phyloP scores from a whole-genome alignment of 352 stramenopile species.

The Phytophthora pluvialis region DNA sequence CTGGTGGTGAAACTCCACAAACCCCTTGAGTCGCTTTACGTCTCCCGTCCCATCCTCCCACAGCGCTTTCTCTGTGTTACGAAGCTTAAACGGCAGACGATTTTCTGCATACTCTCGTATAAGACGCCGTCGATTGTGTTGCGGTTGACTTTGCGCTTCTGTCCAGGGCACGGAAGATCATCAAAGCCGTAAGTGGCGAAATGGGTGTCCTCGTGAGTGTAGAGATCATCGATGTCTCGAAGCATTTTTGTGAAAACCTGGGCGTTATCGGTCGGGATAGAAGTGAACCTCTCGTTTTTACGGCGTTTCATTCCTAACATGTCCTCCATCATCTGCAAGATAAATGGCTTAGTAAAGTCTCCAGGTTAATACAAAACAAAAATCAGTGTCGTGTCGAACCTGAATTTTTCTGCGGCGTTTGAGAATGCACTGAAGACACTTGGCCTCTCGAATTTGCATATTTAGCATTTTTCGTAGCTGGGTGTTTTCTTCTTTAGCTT shows the following conservation, averaged over 20 bases:
- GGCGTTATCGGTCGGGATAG: background rate
- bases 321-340: constrained; percentile 22
- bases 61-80: constrained; percentile 1
- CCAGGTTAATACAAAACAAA: too few species aligned
- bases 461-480: constrained; percentile 28
- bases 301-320: constrained; percentile 20
- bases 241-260: constrained; percentile 29
- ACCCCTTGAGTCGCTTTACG: background rate
- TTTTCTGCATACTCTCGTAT: constrained; percentile 26
- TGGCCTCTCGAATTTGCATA: constrained; percentile 31
- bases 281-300: background rate
- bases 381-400: too few species aligned
- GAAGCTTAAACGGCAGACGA: constrained; percentile 26
- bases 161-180: constrained; percentile 25
- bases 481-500: constrained; percentile 35
- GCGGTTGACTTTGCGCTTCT: constrained; percentile 15
- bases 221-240: constrained; percentile 16
- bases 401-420: constrained; percentile 36
- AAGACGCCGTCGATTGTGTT: constrained; percentile 23
- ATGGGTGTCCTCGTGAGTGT: constrained; percentile 13
- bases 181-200: constrained; percentile 11
- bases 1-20: too few species aligned
- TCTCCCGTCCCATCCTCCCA: constrained; percentile 6
- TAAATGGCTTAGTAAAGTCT: too few species aligned
- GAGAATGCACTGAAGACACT: constrained; percentile 37